phyloP scores from a whole-genome alignment of 306 rosid genomes.

The Acmispon strigosus region DNA sequence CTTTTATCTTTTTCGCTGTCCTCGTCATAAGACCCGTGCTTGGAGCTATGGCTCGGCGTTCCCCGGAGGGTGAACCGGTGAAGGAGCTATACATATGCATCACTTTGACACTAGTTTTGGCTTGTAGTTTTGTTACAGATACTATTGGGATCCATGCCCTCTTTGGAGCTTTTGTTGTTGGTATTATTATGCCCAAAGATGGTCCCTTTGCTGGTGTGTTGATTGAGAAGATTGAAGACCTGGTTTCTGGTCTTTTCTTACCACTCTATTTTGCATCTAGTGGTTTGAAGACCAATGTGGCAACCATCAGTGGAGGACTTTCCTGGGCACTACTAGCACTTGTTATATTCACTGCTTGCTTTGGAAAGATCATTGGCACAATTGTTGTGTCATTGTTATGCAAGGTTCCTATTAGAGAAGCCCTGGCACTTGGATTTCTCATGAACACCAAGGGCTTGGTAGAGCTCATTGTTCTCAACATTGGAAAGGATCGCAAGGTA shows the following conservation, averaged over 20 bases:
- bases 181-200: conserved; percentile 58
- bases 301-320: conserved; percentile 50
- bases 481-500: conserved; percentile 77
- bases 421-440: conserved; percentile 63
- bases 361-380: conserved; percentile 67
- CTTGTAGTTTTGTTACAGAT: conserved; percentile 56
- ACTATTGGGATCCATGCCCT: conserved; percentile 69
- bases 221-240: conserved; percentile 62
- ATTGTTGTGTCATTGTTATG: conserved; percentile 19
- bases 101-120: conserved; percentile 49
- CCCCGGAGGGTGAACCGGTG: conserved; percentile 64
- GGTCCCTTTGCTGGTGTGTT: conserved; percentile 59
- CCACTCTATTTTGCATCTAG: conserved; percentile 72
- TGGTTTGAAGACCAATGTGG: conserved; percentile 64
- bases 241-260: conserved; percentile 50
- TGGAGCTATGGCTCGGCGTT: conserved; percentile 42
- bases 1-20: conserved; percentile 34
- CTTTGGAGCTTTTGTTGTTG: conserved; percentile 68
- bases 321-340: conserved; percentile 58
- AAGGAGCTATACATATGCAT: conserved; percentile 56
- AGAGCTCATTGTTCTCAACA: conserved; percentile 77
- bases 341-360: conserved; percentile 57
- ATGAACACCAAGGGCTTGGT: conserved; percentile 81
- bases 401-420: conserved; percentile 50
- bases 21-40: conserved; percentile 37